phyloP scores from a whole-genome alignment of 2,329 filamentous ascomycete genomes.

The Ophiosphaerella korrae region DNA sequence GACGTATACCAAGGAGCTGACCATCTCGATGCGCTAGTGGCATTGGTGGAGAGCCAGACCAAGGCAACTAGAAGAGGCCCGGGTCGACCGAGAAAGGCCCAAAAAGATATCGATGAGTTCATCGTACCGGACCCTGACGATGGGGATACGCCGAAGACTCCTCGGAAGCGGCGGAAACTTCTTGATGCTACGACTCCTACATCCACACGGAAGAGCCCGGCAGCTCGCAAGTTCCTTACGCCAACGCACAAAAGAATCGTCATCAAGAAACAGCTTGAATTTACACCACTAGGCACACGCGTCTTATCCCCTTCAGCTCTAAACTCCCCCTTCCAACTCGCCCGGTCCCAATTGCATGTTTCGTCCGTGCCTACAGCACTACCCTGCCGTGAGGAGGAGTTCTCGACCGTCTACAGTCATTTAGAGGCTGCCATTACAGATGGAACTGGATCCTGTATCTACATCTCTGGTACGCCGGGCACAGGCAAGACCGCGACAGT shows the following conservation, averaged over 20 bases:
- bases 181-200: constrained; percentile 51
- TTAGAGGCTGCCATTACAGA: constrained; percentile 93
- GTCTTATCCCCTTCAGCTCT: constrained; percentile 77
- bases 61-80: constrained; percentile 67
- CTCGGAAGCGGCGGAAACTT: constrained; percentile 56
- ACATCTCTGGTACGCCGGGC: constrained; percentile 97
- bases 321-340: constrained; percentile 88
- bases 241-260: constrained; percentile 71
- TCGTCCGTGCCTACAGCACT: constrained; percentile 88
- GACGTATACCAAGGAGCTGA: constrained; percentile 73
- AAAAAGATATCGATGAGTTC: constrained; percentile 52
- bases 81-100: constrained; percentile 38
- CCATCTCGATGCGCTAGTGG: constrained; percentile 69
- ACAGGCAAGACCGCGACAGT: constrained; percentile 98
- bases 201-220: constrained; percentile 52
- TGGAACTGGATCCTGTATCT: constrained; percentile 93
- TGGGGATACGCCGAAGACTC: constrained; percentile 50
- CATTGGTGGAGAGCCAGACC: constrained; percentile 72
- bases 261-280: constrained; percentile 88
- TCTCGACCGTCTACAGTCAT: constrained; percentile 88
- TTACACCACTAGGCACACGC: constrained; percentile 91
- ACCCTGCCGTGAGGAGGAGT: constrained; percentile 91
- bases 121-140: constrained; percentile 50
- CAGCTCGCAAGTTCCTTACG: constrained; percentile 62
- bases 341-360: constrained; percentile 86